phyloP scores from a whole-genome alignment of 148 eudicot species.

The Fallopia convolvulus region DNA sequence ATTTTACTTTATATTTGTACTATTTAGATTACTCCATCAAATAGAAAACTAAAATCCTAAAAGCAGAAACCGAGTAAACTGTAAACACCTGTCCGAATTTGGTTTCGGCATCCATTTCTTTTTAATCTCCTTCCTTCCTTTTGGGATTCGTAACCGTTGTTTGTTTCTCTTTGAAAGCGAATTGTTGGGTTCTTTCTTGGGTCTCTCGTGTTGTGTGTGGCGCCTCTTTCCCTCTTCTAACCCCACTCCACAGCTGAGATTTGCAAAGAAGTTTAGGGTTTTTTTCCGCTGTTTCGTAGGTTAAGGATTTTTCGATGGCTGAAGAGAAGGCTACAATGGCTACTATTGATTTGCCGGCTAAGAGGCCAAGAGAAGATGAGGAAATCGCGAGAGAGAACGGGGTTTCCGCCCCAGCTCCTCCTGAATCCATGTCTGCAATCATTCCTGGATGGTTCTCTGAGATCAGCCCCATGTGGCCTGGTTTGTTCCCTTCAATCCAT shows the following conservation, averaged over 20 bases:
- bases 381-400: not conserved
- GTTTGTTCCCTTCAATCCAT: slow-evolving; percentile 25
- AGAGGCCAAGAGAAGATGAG: slow-evolving; percentile 9
- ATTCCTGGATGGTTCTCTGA: slow-evolving; percentile 98
- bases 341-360: not conserved
- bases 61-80: too few species aligned
- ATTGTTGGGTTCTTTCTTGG: not conserved
- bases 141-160: too few species aligned
- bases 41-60: too few species aligned
- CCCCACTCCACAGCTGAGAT: not conserved
- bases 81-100: too few species aligned
- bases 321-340: not conserved
- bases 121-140: too few species aligned
- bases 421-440: slow-evolving; percentile 42
- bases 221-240: not conserved
- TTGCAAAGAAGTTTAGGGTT: not conserved
- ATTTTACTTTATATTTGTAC: too few species aligned
- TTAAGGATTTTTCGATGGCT: not conserved
- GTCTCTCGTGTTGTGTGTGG: not conserved
- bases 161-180: too few species aligned
- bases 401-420: not conserved
- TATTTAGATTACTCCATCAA: too few species aligned
- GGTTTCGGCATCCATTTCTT: not conserved
- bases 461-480: slow-evolving; percentile 99
- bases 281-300: not conserved